A percentile compares a stretch with the other conserved stretches of the same genome.
Evolutionary conservation across 2,329 filamentous ascomycete species (phyloP).

Genomic region (Penicillium olsonii): DNA sequence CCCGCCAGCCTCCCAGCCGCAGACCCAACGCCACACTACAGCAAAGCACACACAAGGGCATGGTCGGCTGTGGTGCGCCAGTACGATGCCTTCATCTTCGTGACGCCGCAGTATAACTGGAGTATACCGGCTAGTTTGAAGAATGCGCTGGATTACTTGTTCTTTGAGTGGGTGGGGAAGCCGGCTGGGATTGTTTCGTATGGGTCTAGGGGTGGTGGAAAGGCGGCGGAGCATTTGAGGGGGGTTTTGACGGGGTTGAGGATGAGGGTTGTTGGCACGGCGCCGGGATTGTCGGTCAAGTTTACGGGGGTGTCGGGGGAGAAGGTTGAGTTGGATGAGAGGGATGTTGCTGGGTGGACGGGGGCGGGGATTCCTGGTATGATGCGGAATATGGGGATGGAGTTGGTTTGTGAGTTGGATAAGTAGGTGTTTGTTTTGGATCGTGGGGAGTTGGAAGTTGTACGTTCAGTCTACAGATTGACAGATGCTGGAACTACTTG

Average conservation of each 20-base stretch:
- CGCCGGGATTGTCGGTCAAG: conserved; percentile 32
- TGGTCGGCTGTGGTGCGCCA: conserved; percentile 41
- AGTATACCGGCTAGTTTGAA: conserved; percentile 57
- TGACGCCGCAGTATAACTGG: conserved; percentile 56
- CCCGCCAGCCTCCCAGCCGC: conserved; percentile 35
- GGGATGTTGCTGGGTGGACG: conserved; percentile 25
- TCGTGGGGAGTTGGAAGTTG: too few species aligned
- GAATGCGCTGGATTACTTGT: conserved; percentile 65
- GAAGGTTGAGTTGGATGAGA: conserved; percentile 18
- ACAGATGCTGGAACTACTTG: background rate
- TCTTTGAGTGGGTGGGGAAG: conserved; percentile 60
- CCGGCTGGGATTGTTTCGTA: conserved; percentile 57
- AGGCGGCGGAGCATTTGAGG: conserved; percentile 39
- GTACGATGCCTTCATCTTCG: conserved; percentile 44
- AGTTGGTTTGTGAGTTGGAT: conserved; percentile 27
- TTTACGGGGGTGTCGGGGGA: conserved; percentile 25
- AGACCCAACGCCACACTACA: conserved; percentile 34
- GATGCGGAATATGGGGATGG: conserved; percentile 29
- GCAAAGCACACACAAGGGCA: conserved; percentile 35
- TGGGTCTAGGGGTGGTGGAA: conserved; percentile 48
- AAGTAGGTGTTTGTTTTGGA: too few species aligned
- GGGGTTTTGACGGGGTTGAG: conserved; percentile 36
- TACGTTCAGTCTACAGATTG: too few species aligned
- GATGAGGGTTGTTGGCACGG: conserved; percentile 36
- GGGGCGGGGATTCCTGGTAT: conserved; percentile 22